These are phyloP conservation scores for Suillus discolor DNA, from an alignment of 768 basidiomycete species.

Conservation along the genomic window DNA sequence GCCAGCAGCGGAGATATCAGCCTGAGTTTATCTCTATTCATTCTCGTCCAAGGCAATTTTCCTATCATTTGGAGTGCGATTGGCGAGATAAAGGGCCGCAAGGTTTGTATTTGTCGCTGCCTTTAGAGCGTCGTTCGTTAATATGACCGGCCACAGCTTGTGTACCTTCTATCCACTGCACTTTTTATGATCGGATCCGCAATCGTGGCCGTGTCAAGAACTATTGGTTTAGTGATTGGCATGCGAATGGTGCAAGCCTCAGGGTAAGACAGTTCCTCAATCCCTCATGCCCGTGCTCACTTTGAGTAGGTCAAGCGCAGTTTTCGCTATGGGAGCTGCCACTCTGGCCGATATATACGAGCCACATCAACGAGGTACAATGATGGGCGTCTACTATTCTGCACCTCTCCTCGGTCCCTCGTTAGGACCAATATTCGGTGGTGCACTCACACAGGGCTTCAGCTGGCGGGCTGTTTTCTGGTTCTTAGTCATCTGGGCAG, in stretches of 20 bases:
- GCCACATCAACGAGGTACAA: constrained; percentile 71
- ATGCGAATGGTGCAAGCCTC: constrained; percentile 68
- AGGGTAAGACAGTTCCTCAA: constrained; percentile 42
- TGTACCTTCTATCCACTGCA: constrained; percentile 56
- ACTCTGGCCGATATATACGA: constrained; percentile 83
- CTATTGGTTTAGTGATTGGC: constrained; percentile 59
- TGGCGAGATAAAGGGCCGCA: constrained; percentile 77
- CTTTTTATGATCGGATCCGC: constrained; percentile 60
- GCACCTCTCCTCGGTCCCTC: constrained; percentile 75
- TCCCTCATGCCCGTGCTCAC: background rate
- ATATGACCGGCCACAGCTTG: constrained; percentile 38
- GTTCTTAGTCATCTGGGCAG: constrained; percentile 69
- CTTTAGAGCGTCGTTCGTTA: background rate
- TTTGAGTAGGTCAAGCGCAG: constrained; percentile 57
- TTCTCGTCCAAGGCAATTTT: constrained; percentile 66
- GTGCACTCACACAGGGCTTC: constrained; percentile 63
- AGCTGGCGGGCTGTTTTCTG: constrained; percentile 87
- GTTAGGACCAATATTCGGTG: constrained; percentile 71
- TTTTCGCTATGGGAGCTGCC: constrained; percentile 73
- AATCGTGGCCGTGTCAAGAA: constrained; percentile 57
- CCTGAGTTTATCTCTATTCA: constrained; percentile 68
- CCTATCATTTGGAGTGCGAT: constrained; percentile 72
- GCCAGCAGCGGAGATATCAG: constrained; percentile 67
- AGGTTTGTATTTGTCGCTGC: constrained; percentile 39
- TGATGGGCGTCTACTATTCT: constrained; percentile 83